Evolutionary conservation across 805 yeast species (phyloP).

Genomic region (Metschnikowia anglica): DNA sequence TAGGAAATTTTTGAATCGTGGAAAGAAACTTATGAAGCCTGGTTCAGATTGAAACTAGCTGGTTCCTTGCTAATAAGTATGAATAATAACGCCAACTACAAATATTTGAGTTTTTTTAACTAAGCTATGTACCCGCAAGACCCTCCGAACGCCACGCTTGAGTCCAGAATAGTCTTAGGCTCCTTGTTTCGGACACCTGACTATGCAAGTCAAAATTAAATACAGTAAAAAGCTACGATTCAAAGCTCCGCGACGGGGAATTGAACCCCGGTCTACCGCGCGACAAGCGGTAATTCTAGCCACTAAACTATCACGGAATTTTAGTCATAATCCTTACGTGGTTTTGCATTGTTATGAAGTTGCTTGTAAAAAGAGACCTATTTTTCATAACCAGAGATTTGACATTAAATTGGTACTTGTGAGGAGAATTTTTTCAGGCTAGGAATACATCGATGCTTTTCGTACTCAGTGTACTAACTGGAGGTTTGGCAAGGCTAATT

Average conservation of each 20-base stretch:
- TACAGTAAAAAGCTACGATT: no score
- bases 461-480: neutral
- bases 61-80: neutral
- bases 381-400: no score
- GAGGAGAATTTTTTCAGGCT: no score
- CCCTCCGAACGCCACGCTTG: no score
- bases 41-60: constrained; percentile 12
- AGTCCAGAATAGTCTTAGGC: no score
- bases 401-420: no score
- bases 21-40: constrained; percentile 50
- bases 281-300: constrained; percentile 25
- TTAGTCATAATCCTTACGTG: neutral
- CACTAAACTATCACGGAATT: constrained; percentile 24
- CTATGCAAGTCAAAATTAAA: no score
- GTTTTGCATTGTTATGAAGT: neutral
- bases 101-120: neutral
- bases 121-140: no score
- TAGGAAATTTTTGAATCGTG: constrained; percentile 54
- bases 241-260: constrained; percentile 24
- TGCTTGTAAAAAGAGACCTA: neutral
- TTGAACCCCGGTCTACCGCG: constrained; percentile 25
- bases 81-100: neutral
- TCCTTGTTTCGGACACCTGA: no score
- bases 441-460: no score
- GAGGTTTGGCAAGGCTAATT: neutral